Percentiles rank a stretch among this genome's conserved stretches.
These are phyloP conservation scores for Sherardia arvensis DNA, from an alignment of 257 asterid genomes.

Conservation along the genomic window DNA sequence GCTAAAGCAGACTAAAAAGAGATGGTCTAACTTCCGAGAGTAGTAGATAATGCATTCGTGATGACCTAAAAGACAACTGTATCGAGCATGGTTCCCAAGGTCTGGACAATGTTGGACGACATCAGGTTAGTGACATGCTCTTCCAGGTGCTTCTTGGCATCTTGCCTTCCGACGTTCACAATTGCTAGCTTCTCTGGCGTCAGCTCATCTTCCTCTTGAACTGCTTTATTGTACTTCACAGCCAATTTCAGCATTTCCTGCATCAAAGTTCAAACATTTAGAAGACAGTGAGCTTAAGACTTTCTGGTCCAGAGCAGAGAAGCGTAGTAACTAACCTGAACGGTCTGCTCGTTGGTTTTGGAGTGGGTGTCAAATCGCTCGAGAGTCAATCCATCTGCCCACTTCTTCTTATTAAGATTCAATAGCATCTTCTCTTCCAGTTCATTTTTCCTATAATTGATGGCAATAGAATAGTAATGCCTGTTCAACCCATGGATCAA, in stretches of 20 bases:
- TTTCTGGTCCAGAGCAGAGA: background rate
- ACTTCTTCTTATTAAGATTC: conserved; percentile 90
- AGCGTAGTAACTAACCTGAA: conserved; percentile 40
- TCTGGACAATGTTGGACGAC: conserved; percentile 92
- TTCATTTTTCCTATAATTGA: conserved; percentile 89
- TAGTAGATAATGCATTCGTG: background rate
- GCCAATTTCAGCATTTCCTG: conserved; percentile 93
- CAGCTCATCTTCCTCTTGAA: conserved; percentile 92
- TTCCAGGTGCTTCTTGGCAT: conserved; percentile 94
- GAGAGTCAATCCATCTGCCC: conserved; percentile 91
- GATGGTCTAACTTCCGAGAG: too few species aligned
- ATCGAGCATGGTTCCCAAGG: conserved; percentile 89
- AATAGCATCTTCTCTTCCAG: conserved; percentile 98
- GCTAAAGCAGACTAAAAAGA: too few species aligned
- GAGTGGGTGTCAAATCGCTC: conserved; percentile 89
- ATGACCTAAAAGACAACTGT: conserved; percentile 67
- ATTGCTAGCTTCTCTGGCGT: conserved; percentile 86
- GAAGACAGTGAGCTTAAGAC: too few species aligned
- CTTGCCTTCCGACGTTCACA: conserved; percentile 95
- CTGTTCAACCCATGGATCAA: conserved; percentile 91
- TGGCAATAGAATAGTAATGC: conserved; percentile 95
- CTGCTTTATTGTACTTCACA: conserved; percentile 85
- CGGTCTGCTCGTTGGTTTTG: conserved; percentile 92
- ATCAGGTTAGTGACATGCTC: conserved; percentile 88
- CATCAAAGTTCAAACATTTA: background rate